These are phyloP conservation scores for Phytophthora meadii DNA, from an alignment of 352 stramenopile species.

Conservation along the genomic window DNA sequence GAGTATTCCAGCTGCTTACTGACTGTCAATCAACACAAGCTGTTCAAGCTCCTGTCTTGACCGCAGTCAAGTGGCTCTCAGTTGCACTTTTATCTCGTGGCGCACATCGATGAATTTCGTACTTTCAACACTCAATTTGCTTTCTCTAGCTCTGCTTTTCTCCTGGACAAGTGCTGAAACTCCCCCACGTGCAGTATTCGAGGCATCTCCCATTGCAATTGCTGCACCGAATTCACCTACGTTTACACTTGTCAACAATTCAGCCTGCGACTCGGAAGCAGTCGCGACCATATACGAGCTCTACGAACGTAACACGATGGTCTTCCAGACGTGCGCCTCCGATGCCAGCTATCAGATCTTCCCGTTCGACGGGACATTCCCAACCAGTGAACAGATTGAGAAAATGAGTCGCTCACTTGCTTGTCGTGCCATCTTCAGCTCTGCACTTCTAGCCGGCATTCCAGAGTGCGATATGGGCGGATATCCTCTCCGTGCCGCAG, in stretches of 20 bases:
- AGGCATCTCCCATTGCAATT: constrained; percentile 26
- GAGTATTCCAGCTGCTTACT: too few relatives aligned
- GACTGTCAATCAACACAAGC: constrained; percentile 17
- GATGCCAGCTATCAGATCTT: constrained; percentile 57
- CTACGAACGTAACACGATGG: constrained; percentile 52
- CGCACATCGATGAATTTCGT: constrained; percentile 21
- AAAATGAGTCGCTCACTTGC: constrained; percentile 42
- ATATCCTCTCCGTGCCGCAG: constrained; percentile 40
- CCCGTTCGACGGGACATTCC: constrained; percentile 44
- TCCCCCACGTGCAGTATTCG: constrained; percentile 17
- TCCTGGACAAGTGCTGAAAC: constrained; percentile 5
- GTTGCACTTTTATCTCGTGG: constrained; percentile 9
- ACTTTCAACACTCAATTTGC: constrained; percentile 4
- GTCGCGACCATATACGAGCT: constrained; percentile 43
- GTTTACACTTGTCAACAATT: constrained; percentile 44
- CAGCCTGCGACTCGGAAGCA: constrained; percentile 37
- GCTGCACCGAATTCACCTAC: constrained; percentile 35
- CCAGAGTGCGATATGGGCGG: constrained; percentile 49
- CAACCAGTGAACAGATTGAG: constrained; percentile 42
- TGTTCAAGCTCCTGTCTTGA: constrained; percentile 8
- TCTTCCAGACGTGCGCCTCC: constrained; percentile 55
- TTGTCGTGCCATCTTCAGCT: constrained; percentile 50
- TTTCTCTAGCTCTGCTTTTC: constrained; percentile 3
- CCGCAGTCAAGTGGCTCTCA: background rate
- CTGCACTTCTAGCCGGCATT: constrained; percentile 39